Conservation (phyloP, 805 yeast species). For the Ogataea pilisensis region DNA sequence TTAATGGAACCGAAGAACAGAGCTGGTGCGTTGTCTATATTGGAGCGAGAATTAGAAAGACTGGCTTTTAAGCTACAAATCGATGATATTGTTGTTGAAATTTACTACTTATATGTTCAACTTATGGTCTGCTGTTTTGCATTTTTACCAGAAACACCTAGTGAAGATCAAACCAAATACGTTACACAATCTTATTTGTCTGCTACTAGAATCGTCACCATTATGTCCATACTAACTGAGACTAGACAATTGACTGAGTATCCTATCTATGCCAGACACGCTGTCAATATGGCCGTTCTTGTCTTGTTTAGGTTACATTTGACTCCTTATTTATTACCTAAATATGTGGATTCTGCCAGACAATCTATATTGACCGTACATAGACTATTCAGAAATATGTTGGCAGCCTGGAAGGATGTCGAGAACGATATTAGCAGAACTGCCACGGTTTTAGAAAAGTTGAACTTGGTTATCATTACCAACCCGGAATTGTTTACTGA, state of each 20-base stretch:
- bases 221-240: conserved; percentile 68
- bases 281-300: conserved; percentile 77
- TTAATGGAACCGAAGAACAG: conserved; percentile 78
- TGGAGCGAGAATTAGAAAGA: conserved; percentile 75
- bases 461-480: conserved; percentile 80
- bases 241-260: conserved; percentile 69
- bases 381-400: conserved; percentile 77
- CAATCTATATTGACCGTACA: conserved; percentile 93
- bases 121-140: conserved; percentile 85
- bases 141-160: conserved; percentile 83
- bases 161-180: conserved; percentile 80
- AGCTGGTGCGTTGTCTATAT: conserved; percentile 71
- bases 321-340: conserved; percentile 67
- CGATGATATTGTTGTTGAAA: conserved; percentile 66
- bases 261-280: conserved; percentile 82
- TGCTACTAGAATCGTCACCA: conserved; percentile 77
- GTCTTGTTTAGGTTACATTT: conserved; percentile 76
- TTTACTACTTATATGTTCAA: conserved; percentile 72
- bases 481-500: conserved; percentile 79
- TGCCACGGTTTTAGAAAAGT: conserved; percentile 84
- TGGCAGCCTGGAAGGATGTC: conserved; percentile 87
- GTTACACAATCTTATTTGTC: conserved; percentile 76
- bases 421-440: conserved; percentile 89
- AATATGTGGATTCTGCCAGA: conserved; percentile 81
- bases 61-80: conserved; percentile 63